Evolutionary conservation across 2,329 filamentous ascomycete genomes (phyloP).

Genomic region (Endothia cerciana): DNA sequence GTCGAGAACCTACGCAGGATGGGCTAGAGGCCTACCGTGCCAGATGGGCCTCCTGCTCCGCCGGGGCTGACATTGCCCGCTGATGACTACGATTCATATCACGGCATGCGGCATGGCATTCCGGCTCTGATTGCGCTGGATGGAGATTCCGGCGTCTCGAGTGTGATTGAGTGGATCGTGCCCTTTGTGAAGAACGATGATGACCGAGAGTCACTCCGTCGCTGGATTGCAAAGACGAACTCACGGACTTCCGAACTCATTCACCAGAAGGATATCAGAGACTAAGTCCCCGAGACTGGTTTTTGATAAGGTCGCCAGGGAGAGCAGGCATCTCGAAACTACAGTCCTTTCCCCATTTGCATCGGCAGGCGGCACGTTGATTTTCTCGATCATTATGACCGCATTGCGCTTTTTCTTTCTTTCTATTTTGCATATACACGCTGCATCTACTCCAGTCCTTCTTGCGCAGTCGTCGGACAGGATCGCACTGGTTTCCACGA

Average conservation of each 20-base stretch:
- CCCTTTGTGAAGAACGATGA: neutral
- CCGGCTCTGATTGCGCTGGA: no score
- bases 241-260: neutral
- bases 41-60: neutral
- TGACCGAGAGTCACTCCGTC: neutral
- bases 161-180: conserved; percentile 14
- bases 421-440: conserved; percentile 8
- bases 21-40: conserved; percentile 23
- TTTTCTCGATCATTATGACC: neutral
- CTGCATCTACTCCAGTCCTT: conserved; percentile 2
- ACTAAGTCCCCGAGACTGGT: neutral
- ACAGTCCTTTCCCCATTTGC: neutral
- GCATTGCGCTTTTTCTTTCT: neutral
- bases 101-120: neutral
- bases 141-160: neutral
- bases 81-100: neutral
- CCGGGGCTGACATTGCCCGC: neutral
- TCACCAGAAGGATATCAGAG: neutral
- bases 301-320: neutral
- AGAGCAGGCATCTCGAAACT: neutral
- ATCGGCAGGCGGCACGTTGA: neutral
- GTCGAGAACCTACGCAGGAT: conserved; percentile 62
- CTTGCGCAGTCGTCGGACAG: conserved; percentile 4
- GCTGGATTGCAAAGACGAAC: neutral
- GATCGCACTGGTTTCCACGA: conserved; percentile 21